Base-by-base conservation (phyloP, 495 filamentous ascomycete genomes). In the Platismatia glauca region DNA sequence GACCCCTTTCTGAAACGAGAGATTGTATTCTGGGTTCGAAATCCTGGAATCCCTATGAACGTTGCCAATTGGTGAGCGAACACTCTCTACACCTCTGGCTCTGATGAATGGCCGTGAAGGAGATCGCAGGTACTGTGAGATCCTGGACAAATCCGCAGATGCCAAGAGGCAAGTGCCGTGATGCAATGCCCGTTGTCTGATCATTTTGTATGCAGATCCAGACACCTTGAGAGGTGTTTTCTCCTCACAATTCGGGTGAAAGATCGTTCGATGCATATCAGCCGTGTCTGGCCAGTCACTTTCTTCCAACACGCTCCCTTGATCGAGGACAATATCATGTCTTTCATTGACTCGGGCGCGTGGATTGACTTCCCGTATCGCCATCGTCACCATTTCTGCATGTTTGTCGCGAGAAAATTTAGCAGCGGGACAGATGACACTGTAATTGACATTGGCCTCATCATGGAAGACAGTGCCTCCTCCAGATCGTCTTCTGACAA, bases 391-490 rank as follows among this genome's bases (percentile, higher is more conserved):
- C 89, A 97, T 95, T 69, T 88, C 84, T 13, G 91, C 91, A 76
- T 97, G 90, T 68, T 84, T 88, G 74, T 97, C 82, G 9, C 93
- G 82, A 46, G 90, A 85, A 70, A 97, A 97, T 8, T 70, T 72
- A 0, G 76, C 74, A 0, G 86, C 78, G 1, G 92, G 93, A 63
- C 84, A 92, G 56, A 93, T 95, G 31, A 96, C 89, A 69, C 84
- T 86, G 78, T 91, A 98, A 72, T 98, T 98, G 57, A 95, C 79
- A 73, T 98, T 98, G 31, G 91, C 91, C 15, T 77, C 72, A 70
- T 97, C 94, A 74, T 98, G 94, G 70, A 90, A 96, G 39, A 98
- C 94, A 12, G 94, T 86, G 41, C 94, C 94, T 33, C 94, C 94
- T 33, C 94, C 94, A 27, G 86, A 90, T 46, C 92, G 79, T 20